Base-by-base conservation (phyloP, 768 basidiomycete species). In the Mycena galericulata region DNA sequence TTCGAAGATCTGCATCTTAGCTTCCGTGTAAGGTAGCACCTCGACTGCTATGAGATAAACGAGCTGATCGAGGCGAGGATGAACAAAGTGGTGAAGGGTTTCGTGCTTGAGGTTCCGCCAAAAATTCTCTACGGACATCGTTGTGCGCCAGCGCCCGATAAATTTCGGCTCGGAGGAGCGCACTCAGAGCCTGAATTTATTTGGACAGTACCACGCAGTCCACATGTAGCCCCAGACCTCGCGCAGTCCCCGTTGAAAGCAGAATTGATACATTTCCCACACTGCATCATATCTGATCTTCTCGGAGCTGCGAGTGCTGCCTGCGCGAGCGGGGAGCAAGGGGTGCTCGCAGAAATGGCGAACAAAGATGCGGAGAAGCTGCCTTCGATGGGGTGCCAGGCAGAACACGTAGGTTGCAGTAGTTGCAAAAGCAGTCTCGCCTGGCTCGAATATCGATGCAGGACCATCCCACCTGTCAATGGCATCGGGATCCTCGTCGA, bases 51-150 rank as follows among this genome's bases (percentile, higher is more conserved):
- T 47, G 46, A 81, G 74, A 67, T 74, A 78, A 17, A 81, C 70
- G 15, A 79, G 71, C 12, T 79, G 78, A 45, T 82, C 77, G 0
- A 80, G 61, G 7, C 75, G 75, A 12, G 80, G 79, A 17, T 69
- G 74, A 22, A 67, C 51, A 10, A 72, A 22, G 43, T 73, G 60
- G 53, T 75, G 75, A 20, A 80, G 74, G 55, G 67, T 70, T 32
- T 74, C 57, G 34, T 80, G 80, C 54, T 79, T 80, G 3, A 80
- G 67, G 30, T 75, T 75, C 2, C 62, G n/a, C 77, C 77, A 80
- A 62, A 76, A 76, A 66, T 78, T 79, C 59, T 80, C 76, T n/a
- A 74, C 75, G 34, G 30, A 65, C 77, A 80, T 80, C 3, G 78
- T 81, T 0, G 77, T 80, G 2, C 73, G 56, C n/a, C 73, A 64